Conservation (phyloP, 1,139 yeast species). For the Lodderomyces orthopsilosis region DNA sequence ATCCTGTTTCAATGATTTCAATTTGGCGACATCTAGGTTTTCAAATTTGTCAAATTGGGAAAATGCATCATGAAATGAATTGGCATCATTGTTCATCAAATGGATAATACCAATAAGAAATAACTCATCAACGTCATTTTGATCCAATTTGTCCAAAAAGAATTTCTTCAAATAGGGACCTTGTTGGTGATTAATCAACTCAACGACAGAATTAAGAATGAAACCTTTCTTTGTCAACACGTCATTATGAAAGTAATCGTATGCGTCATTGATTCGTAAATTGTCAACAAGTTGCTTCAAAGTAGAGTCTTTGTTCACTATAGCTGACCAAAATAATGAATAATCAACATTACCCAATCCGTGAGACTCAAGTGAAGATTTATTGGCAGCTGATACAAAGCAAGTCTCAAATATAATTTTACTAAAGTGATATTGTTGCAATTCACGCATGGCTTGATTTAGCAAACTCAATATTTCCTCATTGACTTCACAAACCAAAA, state of each 20-base stretch:
- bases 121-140: conserved; percentile 16
- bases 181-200: conserved; percentile 29
- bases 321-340: conserved; percentile 29
- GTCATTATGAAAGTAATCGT: conserved; percentile 22
- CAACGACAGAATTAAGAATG: conserved; percentile 30
- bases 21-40: conserved; percentile 6
- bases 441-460: conserved; percentile 24
- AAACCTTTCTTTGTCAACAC: conserved; percentile 18
- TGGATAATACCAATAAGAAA: conserved; percentile 37
- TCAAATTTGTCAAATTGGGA: conserved; percentile 18
- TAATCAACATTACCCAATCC: conserved; percentile 19
- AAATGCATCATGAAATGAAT: conserved; percentile 24
- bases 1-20: conserved; percentile 15
- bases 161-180: conserved; percentile 22
- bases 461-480: conserved; percentile 26
- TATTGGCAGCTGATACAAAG: conserved; percentile 14
- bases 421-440: conserved; percentile 23
- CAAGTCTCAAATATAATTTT: conserved; percentile 29
- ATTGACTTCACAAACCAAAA: conserved; percentile 32
- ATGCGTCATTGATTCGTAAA: conserved; percentile 23
- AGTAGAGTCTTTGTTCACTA: conserved; percentile 18
- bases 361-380: conserved; percentile 13
- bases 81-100: conserved; percentile 29
- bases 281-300: conserved; percentile 22
- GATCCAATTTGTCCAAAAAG: conserved; percentile 22